These are phyloP conservation scores for Metschnikowia reukaufii DNA, from an alignment of 805 yeast species.

Conservation along the genomic window DNA sequence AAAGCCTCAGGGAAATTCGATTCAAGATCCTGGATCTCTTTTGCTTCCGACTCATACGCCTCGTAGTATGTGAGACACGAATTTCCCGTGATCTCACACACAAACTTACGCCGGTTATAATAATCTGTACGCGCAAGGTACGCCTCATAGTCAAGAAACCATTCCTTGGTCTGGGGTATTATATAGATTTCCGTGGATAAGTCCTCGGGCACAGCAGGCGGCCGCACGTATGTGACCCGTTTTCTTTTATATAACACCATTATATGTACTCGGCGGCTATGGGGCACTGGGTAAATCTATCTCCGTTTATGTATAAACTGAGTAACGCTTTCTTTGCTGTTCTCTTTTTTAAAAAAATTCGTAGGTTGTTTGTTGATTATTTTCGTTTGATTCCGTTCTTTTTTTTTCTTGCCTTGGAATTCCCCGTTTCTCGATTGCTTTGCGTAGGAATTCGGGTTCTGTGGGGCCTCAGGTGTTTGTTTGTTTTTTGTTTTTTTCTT, in stretches of 20 bases:
- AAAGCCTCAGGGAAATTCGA: conserved; percentile 85
- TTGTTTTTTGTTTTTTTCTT: background rate
- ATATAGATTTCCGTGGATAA: conserved; percentile 68
- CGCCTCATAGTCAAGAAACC: conserved; percentile 76
- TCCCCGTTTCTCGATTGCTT: no score
- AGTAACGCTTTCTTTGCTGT: no score
- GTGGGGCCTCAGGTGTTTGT: no score
- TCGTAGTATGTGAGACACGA: conserved; percentile 89
- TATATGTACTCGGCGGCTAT: no score
- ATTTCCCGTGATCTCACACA: conserved; percentile 94
- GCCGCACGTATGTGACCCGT: conserved; percentile 58
- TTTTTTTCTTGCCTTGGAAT: no score
- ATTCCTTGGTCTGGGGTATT: conserved; percentile 84
- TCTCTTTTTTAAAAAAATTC: no score
- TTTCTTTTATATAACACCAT: conserved; percentile 79
- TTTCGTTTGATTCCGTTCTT: no score
- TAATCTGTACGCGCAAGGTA: conserved; percentile 72
- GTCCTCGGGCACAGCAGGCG: conserved; percentile 58
- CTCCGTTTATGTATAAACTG: no score
- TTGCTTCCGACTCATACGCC: conserved; percentile 73
- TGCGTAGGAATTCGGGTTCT: no score
- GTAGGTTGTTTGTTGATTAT: no score
- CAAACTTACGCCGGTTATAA: conserved; percentile 74
- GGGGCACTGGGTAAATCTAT: no score
- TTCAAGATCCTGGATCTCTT: conserved; percentile 62